These are phyloP conservation scores for Carex littledalei DNA, from an alignment of 176 grass and related monocot species.

Conservation along the genomic window DNA sequence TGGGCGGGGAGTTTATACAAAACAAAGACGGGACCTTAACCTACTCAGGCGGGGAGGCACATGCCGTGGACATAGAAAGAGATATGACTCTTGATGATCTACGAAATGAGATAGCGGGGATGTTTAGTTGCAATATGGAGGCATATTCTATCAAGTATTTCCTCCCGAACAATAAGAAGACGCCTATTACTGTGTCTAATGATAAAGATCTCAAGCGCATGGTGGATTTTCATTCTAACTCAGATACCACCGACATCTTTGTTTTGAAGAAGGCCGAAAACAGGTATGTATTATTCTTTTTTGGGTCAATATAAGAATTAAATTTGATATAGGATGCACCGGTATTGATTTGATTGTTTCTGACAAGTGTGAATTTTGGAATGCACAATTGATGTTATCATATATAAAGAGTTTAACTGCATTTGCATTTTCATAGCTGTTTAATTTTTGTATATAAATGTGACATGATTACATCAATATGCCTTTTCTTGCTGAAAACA, in stretches of 20 bases:
- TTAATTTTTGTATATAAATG: not conserved
- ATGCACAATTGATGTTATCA: not conserved
- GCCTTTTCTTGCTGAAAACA: not conserved
- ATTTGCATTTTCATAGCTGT: not conserved
- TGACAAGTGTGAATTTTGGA: not conserved
- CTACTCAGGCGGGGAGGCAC: constrained; percentile 88
- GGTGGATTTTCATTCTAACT: constrained; percentile 86
- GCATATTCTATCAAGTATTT: constrained; percentile 79
- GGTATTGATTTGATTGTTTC: not conserved
- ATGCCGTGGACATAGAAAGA: constrained; percentile 72
- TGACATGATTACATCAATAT: not conserved
- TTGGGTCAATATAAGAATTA: not conserved
- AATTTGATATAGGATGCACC: not conserved
- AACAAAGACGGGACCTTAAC: constrained; percentile 77
- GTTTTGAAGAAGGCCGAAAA: constrained; percentile 76
- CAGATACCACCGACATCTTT: constrained; percentile 73
- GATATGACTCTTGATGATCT: constrained; percentile 60
- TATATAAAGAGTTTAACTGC: not conserved
- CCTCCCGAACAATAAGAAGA: constrained; percentile 81
- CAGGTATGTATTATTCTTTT: constrained; percentile 38
- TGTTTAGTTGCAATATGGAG: constrained; percentile 56
- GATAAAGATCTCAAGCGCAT: constrained; percentile 87
- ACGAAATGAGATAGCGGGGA: constrained; percentile 64
- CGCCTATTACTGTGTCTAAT: constrained; percentile 89
- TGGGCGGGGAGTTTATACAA: constrained; percentile 73